Conservation (phyloP, 2,329 filamentous ascomycete genomes). For the Chrysoporthe austroafricana region DNA sequence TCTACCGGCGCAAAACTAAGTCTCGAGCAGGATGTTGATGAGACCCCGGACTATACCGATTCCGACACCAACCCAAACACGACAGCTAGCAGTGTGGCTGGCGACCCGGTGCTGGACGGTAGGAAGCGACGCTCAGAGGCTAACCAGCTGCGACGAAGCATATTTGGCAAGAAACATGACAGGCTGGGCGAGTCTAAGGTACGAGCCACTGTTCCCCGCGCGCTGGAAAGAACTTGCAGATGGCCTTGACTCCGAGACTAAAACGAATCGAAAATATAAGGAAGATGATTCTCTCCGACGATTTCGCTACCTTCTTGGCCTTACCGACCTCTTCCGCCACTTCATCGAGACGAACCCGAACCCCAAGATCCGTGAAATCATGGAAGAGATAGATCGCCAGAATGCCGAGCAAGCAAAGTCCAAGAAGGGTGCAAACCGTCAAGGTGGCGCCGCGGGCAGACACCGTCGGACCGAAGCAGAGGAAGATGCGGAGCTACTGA, state of each 20-base stretch:
- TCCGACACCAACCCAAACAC: conserved; percentile 71
- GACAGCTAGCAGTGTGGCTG: conserved; percentile 82
- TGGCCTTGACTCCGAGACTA: conserved; percentile 6
- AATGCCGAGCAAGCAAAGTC: conserved; percentile 74
- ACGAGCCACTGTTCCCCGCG: conserved; percentile 31
- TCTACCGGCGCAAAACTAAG: not conserved
- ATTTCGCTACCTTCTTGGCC: conserved; percentile 90
- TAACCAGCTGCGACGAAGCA: conserved; percentile 85
- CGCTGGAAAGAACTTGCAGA: not conserved
- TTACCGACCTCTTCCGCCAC: conserved; percentile 96
- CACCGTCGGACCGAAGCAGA: conserved; percentile 93
- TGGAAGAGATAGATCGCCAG: conserved; percentile 91
- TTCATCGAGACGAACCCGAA: conserved; percentile 98
- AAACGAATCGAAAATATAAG: conserved; percentile 46
- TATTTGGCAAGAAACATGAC: conserved; percentile 94
- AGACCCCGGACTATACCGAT: conserved; percentile 69
- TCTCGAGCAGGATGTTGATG: conserved; percentile 59
- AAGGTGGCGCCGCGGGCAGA: conserved; percentile 80
- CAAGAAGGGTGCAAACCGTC: conserved; percentile 76
- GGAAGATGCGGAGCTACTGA: conserved; percentile 86
- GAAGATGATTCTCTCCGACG: conserved; percentile 94
- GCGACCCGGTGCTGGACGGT: conserved; percentile 74
- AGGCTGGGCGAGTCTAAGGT: conserved; percentile 91
- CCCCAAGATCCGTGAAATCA: conserved; percentile 90
- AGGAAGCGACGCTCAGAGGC: conserved; percentile 85